Conservation (phyloP, 208 protist species). For the Crithidia fasciculata region DNA sequence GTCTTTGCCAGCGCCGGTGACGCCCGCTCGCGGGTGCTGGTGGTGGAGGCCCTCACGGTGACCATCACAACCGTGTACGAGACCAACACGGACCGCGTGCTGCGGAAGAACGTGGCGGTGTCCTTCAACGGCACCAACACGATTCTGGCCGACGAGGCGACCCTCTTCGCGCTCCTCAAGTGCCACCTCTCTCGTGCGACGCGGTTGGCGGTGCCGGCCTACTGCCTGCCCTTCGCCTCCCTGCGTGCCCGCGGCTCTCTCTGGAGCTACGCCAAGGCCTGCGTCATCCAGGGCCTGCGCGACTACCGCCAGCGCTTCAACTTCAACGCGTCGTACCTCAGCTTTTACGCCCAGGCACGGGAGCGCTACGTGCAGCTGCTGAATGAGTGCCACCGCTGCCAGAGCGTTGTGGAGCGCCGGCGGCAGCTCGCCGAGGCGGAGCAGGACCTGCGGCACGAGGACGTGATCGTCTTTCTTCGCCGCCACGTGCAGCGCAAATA, state of each 20-base stretch:
- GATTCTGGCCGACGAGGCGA: conserved; percentile 46
- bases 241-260: conserved; percentile 49
- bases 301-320: conserved; percentile 75
- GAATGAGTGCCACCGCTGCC: conserved; percentile 61
- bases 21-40: conserved; percentile 25
- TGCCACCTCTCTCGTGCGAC: conserved; percentile 58
- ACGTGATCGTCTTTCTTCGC: conserved; percentile 76
- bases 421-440: conserved; percentile 70
- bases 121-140: conserved; percentile 40
- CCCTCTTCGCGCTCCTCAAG: conserved; percentile 48
- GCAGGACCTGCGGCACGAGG: conserved; percentile 70
- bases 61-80: conserved; percentile 62
- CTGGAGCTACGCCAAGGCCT: conserved; percentile 64
- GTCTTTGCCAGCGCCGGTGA: conserved; percentile 32
- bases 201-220: conserved; percentile 50
- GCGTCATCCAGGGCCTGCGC: conserved; percentile 55
- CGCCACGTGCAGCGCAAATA: conserved; percentile 55
- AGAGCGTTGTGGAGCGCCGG: conserved; percentile 43
- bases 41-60: conserved; percentile 40
- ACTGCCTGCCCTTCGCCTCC: conserved; percentile 56
- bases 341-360: conserved; percentile 68
- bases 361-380: conserved; percentile 72
- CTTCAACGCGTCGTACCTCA: conserved; percentile 73
- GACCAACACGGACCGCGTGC: conserved; percentile 31
- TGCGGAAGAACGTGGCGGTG: conserved; percentile 62